A percentile compares a stretch with the other conserved stretches of the same genome.
These are phyloP conservation scores for Colletotrichum sublineola DNA, from an alignment of 2,329 filamentous ascomycete species.

Conservation along the genomic window DNA sequence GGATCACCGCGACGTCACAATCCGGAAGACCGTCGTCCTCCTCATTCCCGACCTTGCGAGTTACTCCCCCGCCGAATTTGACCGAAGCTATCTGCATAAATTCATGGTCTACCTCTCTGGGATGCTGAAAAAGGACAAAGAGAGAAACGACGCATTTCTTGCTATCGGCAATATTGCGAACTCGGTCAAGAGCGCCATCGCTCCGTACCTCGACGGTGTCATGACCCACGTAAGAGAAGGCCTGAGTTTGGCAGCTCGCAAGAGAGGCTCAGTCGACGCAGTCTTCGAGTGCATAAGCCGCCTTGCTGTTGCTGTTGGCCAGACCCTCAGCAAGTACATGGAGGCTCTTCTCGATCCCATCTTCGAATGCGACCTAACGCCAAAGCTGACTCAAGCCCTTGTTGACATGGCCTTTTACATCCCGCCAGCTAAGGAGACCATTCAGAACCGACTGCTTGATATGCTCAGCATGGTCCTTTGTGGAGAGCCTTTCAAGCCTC, in stretches of 20 bases:
- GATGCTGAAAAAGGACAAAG: conserved; percentile 94
- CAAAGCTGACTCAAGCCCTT: conserved; percentile 92
- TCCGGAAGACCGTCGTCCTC: conserved; percentile 89
- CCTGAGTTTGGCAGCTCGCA: conserved; percentile 81
- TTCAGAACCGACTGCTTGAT: conserved; percentile 93
- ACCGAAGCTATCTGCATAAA: conserved; percentile 87
- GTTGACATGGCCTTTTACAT: conserved; percentile 99
- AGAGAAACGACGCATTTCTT: conserved; percentile 92
- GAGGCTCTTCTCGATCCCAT: conserved; percentile 95
- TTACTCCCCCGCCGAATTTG: conserved; percentile 93
- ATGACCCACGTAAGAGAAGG: conserved; percentile 94
- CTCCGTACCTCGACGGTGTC: conserved; percentile 94
- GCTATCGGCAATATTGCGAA: conserved; percentile 97
- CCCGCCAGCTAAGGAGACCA: conserved; percentile 90
- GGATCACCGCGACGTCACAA: conserved; percentile 89
- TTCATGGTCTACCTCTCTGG: conserved; percentile 97
- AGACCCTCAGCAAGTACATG: conserved; percentile 98
- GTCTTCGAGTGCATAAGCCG: conserved; percentile 99
- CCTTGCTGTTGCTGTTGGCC: conserved; percentile 92
- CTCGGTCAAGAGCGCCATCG: conserved; percentile 94
- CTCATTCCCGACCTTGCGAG: conserved; percentile 93
- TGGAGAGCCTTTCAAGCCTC: conserved; percentile 89
- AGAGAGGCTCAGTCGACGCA: conserved; percentile 76
- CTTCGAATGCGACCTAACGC: conserved; percentile 94
- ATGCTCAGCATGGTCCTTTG: conserved; percentile 96